These are phyloP conservation scores for Diplodia corticola DNA, from an alignment of 2,329 filamentous ascomycete genomes.

Conservation along the genomic window DNA sequence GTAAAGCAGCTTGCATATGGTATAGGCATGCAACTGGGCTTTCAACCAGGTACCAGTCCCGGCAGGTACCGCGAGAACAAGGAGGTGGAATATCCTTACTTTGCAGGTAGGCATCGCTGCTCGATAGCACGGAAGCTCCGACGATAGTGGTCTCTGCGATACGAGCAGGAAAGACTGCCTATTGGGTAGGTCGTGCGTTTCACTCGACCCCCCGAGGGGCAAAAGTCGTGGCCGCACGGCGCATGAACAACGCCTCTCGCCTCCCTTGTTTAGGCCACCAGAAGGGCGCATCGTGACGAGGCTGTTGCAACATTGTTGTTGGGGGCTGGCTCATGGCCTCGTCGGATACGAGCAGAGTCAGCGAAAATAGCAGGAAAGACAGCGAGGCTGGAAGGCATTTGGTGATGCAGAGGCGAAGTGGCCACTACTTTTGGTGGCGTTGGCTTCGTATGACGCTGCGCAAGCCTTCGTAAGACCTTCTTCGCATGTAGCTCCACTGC, in stretches of 20 bases:
- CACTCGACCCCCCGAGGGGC: background rate
- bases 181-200: background rate
- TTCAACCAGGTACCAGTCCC: background rate
- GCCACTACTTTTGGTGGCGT: slow-evolving; percentile 7
- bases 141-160: slow-evolving; percentile 8
- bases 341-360: background rate
- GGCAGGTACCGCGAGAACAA: background rate
- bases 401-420: background rate
- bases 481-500: background rate
- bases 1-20: background rate
- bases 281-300: background rate
- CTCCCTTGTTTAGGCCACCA: slow-evolving; percentile 7
- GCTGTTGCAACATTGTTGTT: background rate
- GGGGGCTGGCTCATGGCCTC: background rate
- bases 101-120: background rate
- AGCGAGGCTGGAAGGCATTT: background rate
- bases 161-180: slow-evolving; percentile 5
- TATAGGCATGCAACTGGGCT: background rate
- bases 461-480: slow-evolving; percentile 3
- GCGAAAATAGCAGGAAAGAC: background rate
- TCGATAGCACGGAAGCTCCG: background rate
- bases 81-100: background rate
- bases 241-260: slow-evolving; percentile 7
- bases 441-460: background rate
- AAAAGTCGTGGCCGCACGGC: slow-evolving; percentile 3